These are phyloP conservation scores for Magnaporthales sp. DNA, from an alignment of 2,329 filamentous ascomycete genomes.

Conservation along the genomic window DNA sequence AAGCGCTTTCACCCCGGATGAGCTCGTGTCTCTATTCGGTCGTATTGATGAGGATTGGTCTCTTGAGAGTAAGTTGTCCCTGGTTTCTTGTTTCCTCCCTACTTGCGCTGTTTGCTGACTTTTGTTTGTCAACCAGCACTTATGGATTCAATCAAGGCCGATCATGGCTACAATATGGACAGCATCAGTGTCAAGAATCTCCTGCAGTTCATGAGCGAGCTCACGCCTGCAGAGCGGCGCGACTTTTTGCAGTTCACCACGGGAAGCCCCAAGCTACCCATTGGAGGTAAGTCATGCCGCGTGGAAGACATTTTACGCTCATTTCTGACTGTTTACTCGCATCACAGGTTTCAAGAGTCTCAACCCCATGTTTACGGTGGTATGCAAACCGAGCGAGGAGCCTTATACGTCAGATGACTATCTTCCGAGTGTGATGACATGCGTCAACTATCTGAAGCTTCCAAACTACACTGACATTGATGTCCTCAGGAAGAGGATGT, in stretches of 20 bases:
- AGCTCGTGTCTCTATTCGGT: constrained; percentile 91
- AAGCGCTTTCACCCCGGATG: constrained; percentile 88
- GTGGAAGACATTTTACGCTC: not conserved
- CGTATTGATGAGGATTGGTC: constrained; percentile 94
- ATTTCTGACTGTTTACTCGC: constrained; percentile 21
- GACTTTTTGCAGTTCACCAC: constrained; percentile 98
- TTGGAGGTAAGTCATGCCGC: constrained; percentile 64
- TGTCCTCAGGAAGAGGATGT: constrained; percentile 68
- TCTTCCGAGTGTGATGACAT: constrained; percentile 99
- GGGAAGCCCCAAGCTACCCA: constrained; percentile 94
- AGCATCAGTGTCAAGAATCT: constrained; percentile 92
- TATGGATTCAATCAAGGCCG: constrained; percentile 97
- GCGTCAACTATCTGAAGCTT: constrained; percentile 97
- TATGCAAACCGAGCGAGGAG: constrained; percentile 95
- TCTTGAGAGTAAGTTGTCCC: constrained; percentile 68
- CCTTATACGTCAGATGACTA: constrained; percentile 95
- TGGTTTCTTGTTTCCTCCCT: not conserved
- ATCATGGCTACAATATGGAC: constrained; percentile 98
- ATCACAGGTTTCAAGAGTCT: constrained; percentile 82
- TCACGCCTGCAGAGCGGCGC: constrained; percentile 64
- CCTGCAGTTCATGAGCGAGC: constrained; percentile 88
- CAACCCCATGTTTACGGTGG: constrained; percentile 97
- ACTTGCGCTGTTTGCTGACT: not conserved
- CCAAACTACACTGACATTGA: constrained; percentile 83
- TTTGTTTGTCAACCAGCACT: constrained; percentile 48